Evolutionary conservation across 139 green algal species (phyloP).

Genomic region (Ettlia oleoabundans): DNA sequence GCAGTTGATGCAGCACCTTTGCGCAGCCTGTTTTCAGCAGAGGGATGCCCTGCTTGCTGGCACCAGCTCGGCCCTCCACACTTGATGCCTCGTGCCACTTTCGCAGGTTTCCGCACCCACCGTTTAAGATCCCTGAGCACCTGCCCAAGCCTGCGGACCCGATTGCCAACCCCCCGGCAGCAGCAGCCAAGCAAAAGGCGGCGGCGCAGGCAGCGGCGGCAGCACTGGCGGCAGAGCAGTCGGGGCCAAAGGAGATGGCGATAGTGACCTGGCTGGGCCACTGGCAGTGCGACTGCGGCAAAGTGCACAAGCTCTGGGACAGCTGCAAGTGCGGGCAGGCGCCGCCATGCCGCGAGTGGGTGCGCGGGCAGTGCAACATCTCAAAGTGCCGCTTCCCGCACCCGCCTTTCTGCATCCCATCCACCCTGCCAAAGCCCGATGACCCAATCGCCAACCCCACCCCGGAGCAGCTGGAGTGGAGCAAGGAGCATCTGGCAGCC

Average conservation of each 20-base stretch:
- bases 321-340: conserved; percentile 46
- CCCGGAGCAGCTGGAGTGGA: conserved; percentile 34
- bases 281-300: conserved; percentile 50
- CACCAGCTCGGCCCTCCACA: not conserved
- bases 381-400: conserved; percentile 47
- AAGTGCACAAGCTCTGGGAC: conserved; percentile 51
- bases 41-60: not conserved
- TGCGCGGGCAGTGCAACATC: conserved; percentile 45
- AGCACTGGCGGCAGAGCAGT: conserved; percentile 17
- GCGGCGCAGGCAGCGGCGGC: conserved; percentile 35
- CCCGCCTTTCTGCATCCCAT: conserved; percentile 45
- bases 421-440: conserved; percentile 39
- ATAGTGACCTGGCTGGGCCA: conserved; percentile 49
- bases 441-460: conserved; percentile 49
- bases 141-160: conserved; percentile 42
- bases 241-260: conserved; percentile 36
- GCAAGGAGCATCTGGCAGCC: conserved; percentile 28
- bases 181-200: conserved; percentile 42
- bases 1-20: too few relatives aligned
- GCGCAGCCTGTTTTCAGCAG: too few relatives aligned
- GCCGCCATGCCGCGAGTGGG: conserved; percentile 46
- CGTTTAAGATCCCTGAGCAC: conserved; percentile 40
- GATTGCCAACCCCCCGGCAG: conserved; percentile 45
- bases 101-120: conserved; percentile 42
- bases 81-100: not conserved